Evolutionary conservation across 2,329 filamentous ascomycete genomes (phyloP).

Genomic region (Fusarium sp.): DNA sequence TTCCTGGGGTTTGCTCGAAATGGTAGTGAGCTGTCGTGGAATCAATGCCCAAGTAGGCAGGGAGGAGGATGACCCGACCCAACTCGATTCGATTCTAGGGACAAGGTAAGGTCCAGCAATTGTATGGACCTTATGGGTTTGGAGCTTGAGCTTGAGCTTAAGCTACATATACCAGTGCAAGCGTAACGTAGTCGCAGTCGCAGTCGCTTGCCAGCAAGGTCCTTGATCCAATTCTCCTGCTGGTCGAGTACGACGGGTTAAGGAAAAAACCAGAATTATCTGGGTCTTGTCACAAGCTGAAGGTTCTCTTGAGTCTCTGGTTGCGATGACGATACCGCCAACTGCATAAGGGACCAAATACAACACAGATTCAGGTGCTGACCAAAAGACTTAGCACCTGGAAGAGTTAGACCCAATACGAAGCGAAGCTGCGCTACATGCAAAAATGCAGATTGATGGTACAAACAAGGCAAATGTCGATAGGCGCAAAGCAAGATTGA

Average conservation of each 20-base stretch:
- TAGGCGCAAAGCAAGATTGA: slow-evolving; percentile 7
- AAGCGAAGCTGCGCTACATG: slow-evolving; percentile 31
- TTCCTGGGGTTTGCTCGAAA: slow-evolving; percentile 32
- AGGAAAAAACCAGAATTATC: slow-evolving; percentile 15
- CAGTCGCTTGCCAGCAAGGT: slow-evolving; percentile 4
- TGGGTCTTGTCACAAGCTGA: slow-evolving; percentile 11
- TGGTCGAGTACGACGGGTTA: slow-evolving; percentile 7
- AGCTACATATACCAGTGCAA: slow-evolving; percentile 22
- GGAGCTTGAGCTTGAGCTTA: background rate
- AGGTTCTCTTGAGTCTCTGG: slow-evolving; percentile 1
- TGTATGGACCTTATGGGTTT: slow-evolving; percentile 1
- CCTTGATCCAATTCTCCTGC: slow-evolving; percentile 13
- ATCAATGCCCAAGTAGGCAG: slow-evolving; percentile 26
- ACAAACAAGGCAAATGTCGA: slow-evolving; percentile 21
- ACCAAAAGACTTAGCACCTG: slow-evolving; percentile 16
- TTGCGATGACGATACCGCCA: slow-evolving; percentile 29
- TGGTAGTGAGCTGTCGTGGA: slow-evolving; percentile 32
- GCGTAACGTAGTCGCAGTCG: slow-evolving; percentile 18
- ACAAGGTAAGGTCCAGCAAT: slow-evolving; percentile 2
- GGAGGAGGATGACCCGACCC: slow-evolving; percentile 16
- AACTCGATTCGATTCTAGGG: background rate
- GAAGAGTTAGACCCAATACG: slow-evolving; percentile 19
- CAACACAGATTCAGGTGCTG: slow-evolving; percentile 13
- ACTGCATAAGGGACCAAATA: slow-evolving; percentile 8
- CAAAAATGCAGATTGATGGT: slow-evolving; percentile 15